Conservation (phyloP, 2,329 filamentous ascomycete genomes). For the Hortaea werneckii region DNA sequence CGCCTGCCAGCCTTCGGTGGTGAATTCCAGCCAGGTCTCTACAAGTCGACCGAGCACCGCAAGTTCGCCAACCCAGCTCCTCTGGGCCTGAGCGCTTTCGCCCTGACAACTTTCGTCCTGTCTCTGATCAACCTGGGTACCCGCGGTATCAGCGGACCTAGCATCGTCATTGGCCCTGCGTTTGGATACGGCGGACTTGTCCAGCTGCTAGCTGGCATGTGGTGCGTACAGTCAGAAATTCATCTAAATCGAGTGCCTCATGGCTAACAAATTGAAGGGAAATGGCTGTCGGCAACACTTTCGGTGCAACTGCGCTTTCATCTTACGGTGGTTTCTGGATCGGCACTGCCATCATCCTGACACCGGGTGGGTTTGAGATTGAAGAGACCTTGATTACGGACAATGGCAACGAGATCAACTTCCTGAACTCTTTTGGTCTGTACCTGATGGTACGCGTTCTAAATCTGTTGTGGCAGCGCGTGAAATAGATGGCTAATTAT, state of each 20-base stretch:
- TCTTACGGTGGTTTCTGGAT: constrained; percentile 56
- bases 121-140: constrained; percentile 41
- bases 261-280: constrained; percentile 27
- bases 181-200: constrained; percentile 42
- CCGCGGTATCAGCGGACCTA: constrained; percentile 31
- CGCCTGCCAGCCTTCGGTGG: constrained; percentile 41
- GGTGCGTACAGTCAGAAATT: constrained; percentile 32
- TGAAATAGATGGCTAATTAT: too few relatives aligned
- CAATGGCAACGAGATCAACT: constrained; percentile 28
- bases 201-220: constrained; percentile 44
- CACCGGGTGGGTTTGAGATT: constrained; percentile 43
- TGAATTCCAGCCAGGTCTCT: constrained; percentile 43
- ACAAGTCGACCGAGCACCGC: constrained; percentile 27
- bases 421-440: constrained; percentile 45
- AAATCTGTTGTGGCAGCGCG: too few relatives aligned
- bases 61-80: constrained; percentile 52
- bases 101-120: constrained; percentile 54
- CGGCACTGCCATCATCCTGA: constrained; percentile 48
- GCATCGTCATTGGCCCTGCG: constrained; percentile 39
- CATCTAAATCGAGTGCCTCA: not conserved
- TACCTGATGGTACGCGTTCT: constrained; percentile 40
- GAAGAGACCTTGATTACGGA: constrained; percentile 32
- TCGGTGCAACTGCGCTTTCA: constrained; percentile 51
- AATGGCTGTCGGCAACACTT: constrained; percentile 52
- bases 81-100: constrained; percentile 52